Evolutionary conservation across 1,284 basidiomycete genomes (phyloP).

Genomic region (Taiwanofungus camphoratus): DNA sequence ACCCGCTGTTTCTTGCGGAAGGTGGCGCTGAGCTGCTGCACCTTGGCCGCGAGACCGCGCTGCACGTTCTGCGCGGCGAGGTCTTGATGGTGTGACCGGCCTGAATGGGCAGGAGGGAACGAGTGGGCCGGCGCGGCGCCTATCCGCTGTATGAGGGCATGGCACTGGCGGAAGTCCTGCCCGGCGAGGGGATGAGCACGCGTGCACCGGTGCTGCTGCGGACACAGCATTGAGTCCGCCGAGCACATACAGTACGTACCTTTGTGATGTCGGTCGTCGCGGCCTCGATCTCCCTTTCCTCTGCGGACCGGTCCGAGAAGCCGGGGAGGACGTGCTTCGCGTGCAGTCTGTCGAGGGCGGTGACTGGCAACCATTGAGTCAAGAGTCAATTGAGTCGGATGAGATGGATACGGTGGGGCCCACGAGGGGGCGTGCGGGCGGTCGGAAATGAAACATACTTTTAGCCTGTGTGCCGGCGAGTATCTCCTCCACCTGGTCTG

Average conservation of each 20-base stretch:
- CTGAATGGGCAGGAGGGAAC: conserved; percentile 46
- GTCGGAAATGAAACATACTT: conserved; percentile 50
- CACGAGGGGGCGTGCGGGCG: conserved; percentile 7
- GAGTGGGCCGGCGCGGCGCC: conserved; percentile 32
- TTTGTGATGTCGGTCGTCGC: conserved; percentile 86
- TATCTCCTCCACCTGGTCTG: conserved; percentile 82
- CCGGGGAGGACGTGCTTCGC: conserved; percentile 94
- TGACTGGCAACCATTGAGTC: conserved; percentile 42
- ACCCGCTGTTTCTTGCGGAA: conserved; percentile 97
- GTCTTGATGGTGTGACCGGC: conserved; percentile 47
- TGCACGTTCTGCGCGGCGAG: conserved; percentile 94
- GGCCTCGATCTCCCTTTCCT: conserved; percentile 91
- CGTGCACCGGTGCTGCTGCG: too few relatives aligned
- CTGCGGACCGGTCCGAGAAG: conserved; percentile 89
- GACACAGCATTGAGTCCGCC: not conserved
- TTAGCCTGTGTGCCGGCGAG: conserved; percentile 67
- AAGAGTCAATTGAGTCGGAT: too few relatives aligned
- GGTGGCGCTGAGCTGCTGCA: conserved; percentile 88
- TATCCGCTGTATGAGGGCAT: conserved; percentile 75
- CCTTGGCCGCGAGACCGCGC: conserved; percentile 87
- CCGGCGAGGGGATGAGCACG: conserved; percentile 4
- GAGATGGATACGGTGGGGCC: too few relatives aligned
- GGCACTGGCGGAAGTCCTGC: conserved; percentile 84
- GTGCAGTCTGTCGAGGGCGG: conserved; percentile 85
- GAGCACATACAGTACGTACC: conserved; percentile 32